Evolutionary conservation across 495 filamentous ascomycete species (phyloP), one percentile per base, ranked within the genome.

Genomic region (Halenospora varia): DNA sequence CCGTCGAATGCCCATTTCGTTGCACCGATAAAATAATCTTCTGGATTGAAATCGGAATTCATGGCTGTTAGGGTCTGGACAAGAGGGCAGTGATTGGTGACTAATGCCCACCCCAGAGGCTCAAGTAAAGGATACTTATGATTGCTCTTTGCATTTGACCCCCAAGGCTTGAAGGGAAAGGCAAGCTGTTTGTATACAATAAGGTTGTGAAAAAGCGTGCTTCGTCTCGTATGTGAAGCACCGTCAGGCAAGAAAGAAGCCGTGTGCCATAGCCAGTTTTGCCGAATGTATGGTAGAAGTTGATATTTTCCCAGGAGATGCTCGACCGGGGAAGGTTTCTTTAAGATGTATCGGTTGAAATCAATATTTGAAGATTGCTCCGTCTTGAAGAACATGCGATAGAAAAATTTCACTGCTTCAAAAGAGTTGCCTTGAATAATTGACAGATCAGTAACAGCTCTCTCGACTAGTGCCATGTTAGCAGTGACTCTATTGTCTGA

Each of bases 191-290:
- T 47, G 15, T 13, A 2, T 18, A 1, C 26, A 17, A 53, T n/a
- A 10, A 53, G 23, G 19, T 48, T 55, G n/a, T 42, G 42, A 17
- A 54, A 54, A 1, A 54, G 35, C 17, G 6, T n/a, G 15, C 25
- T 22, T 2, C 51, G 29, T 15, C 39, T 29, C 2, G 9, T 13
- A 6, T 10, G 8, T n/a, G 20, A 11, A 1, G 10, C 3, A 3
- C 1, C 39, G 41, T 42, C 17, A 15, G 1, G 15, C 13, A 6
- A 0, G 35, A 35, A 45, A 15, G 19, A 45, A 26, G 24, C 50
- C 9, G 47, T 44, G 29, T 57, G 55, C 55, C 55, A 57, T 1
- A 51, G 18, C 55, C 55, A 57, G 51, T 57, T 25, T 9, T 46
- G 3, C n/a, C n/a, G 10, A 2, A 46, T 35, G 25, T 57, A 57